Evolutionary conservation across 2,329 filamentous ascomycete species (phyloP).

Genomic region (Waltergamsia citrina): DNA sequence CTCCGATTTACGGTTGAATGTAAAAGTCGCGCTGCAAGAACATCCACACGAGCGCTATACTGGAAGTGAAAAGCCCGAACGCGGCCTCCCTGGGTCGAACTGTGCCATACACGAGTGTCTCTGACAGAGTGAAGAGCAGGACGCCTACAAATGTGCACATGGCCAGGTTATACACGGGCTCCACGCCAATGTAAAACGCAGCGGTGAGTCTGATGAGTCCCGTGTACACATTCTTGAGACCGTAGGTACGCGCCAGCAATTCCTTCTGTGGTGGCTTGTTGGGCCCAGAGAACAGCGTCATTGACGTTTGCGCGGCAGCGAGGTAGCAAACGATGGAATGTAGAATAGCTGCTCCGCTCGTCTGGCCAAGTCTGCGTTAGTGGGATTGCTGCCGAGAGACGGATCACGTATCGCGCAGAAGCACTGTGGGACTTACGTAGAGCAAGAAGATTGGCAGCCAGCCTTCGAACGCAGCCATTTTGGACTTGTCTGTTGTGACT

Average conservation of each 20-base stretch:
- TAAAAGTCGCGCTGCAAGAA: too few species aligned
- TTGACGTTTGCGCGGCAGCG: slow-evolving; percentile 7
- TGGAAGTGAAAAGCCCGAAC: not conserved
- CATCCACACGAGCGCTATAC: slow-evolving; percentile 2
- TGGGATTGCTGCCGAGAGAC: not conserved
- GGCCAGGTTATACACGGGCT: slow-evolving; percentile 20
- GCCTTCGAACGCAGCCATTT: too few species aligned
- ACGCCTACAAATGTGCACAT: slow-evolving; percentile 19
- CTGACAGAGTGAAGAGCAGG: slow-evolving; percentile 5
- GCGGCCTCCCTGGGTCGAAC: not conserved
- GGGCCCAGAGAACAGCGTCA: slow-evolving; percentile 18
- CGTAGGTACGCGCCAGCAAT: slow-evolving; percentile 23
- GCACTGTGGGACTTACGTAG: too few species aligned
- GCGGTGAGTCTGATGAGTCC: slow-evolving; percentile 21
- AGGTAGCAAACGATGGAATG: slow-evolving; percentile 18
- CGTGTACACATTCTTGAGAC: slow-evolving; percentile 24
- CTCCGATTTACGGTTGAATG: too few species aligned
- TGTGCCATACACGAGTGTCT: slow-evolving; percentile 1
- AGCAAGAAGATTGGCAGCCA: slow-evolving; percentile 19
- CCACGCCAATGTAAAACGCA: slow-evolving; percentile 21
- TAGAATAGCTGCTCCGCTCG: slow-evolving; percentile 11
- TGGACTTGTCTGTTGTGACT: too few species aligned
- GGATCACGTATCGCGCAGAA: too few species aligned
- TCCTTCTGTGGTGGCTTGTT: slow-evolving; percentile 12
- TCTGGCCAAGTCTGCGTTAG: slow-evolving; percentile 8